Conservation (phyloP, 2,329 filamentous ascomycete species). For the Akanthomyces lecanii region DNA sequence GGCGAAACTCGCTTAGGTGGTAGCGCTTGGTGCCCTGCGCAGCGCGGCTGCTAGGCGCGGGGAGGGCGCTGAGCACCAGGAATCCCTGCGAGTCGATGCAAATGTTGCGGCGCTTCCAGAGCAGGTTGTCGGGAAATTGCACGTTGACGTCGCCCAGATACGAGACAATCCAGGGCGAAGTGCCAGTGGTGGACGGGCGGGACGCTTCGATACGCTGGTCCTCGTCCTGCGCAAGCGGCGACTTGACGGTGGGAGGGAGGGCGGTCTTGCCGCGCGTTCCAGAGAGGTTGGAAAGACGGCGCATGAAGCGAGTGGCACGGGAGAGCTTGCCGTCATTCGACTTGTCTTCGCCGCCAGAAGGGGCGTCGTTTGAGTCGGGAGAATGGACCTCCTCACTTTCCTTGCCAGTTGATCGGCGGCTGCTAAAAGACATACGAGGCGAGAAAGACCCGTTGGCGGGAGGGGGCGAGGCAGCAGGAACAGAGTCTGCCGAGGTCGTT, state of each 20-base stretch:
- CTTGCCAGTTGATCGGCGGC: constrained; percentile 30
- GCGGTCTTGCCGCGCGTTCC: constrained; percentile 38
- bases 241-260: not conserved
- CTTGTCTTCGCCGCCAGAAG: constrained; percentile 45
- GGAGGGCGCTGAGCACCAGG: constrained; percentile 66
- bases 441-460: constrained; percentile 39
- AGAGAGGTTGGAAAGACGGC: constrained; percentile 53
- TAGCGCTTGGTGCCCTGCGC: constrained; percentile 64
- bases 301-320: constrained; percentile 55
- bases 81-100: constrained; percentile 80
- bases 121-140: constrained; percentile 90
- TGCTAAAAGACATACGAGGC: constrained; percentile 55
- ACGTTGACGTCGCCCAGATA: constrained; percentile 90
- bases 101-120: constrained; percentile 93
- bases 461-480: constrained; percentile 40
- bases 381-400: constrained; percentile 37
- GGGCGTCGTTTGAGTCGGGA: constrained; percentile 41
- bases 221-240: constrained; percentile 32
- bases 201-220: constrained; percentile 21
- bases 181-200: constrained; percentile 28
- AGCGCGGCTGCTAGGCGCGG: constrained; percentile 49
- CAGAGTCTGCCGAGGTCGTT: constrained; percentile 44
- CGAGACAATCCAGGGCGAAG: constrained; percentile 47
- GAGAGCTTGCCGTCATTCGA: constrained; percentile 46
- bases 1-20: constrained; percentile 77